Conservation (phyloP, 345 rosid species). For the Erucastrum elatum region DNA sequence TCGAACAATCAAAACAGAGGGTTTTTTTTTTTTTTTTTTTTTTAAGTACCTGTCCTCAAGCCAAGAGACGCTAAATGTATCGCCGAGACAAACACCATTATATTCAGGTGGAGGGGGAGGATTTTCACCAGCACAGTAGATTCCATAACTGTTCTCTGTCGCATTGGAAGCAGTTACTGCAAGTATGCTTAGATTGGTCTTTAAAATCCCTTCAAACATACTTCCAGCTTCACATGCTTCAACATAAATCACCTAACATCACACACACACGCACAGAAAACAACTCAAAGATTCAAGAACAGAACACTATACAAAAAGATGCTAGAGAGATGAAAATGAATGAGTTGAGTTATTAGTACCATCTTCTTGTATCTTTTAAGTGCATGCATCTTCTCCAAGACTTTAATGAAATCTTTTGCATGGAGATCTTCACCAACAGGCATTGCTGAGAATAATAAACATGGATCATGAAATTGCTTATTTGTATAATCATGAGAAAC, state of each 20-base stretch:
- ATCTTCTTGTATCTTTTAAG: conserved; percentile 48
- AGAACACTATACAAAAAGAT: neutral
- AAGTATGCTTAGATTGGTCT: conserved; percentile 40
- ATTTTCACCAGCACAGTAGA: conserved; percentile 43
- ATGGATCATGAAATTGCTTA: neutral
- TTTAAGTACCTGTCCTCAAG: conserved; percentile 79
- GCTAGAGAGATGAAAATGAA: neutral
- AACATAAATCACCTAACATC: conserved; percentile 51
- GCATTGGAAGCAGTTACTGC: conserved; percentile 66
- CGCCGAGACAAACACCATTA: conserved; percentile 56
- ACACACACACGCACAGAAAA: neutral
- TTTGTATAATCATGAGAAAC: conserved; percentile 3
- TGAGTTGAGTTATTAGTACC: conserved; percentile 32
- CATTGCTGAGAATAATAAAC: conserved; percentile 45
- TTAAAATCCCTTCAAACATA: conserved; percentile 60
- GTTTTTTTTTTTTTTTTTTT: too few species aligned
- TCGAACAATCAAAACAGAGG: conserved; percentile 11
- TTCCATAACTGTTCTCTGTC: conserved; percentile 54
- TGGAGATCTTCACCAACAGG: conserved; percentile 27
- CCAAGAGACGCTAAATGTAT: conserved; percentile 73
- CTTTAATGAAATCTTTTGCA: conserved; percentile 49
- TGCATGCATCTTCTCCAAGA: conserved; percentile 50
- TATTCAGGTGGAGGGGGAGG: conserved; percentile 38
- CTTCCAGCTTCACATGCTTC: conserved; percentile 78
- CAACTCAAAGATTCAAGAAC: neutral